Percentiles rank a stretch among this genome's conserved stretches.
phyloP scores from a whole-genome alignment of 371 early-diverging fungal genomes.

The Entomophthora muscae region DNA sequence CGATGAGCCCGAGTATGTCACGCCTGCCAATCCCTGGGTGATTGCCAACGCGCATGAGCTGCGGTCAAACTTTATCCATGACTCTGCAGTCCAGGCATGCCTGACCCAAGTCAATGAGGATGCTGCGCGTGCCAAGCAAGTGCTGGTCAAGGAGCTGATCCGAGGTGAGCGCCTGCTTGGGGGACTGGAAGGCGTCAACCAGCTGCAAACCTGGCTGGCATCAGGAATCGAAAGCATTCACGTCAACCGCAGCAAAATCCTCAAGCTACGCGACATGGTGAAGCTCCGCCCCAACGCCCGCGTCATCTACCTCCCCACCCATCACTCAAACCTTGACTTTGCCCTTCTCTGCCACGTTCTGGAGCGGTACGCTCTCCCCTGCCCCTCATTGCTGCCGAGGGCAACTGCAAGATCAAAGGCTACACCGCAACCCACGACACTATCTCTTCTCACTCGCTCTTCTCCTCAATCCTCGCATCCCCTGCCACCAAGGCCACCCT shows the following conservation, averaged over 20 bases:
- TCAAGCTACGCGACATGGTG: neutral
- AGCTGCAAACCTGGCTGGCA: neutral
- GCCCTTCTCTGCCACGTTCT: neutral
- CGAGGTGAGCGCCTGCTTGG: neutral
- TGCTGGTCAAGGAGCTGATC: neutral
- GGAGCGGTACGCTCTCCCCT: neutral
- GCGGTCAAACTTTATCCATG: neutral
- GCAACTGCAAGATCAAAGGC: neutral
- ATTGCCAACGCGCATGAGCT: neutral
- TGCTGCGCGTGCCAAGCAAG: neutral
- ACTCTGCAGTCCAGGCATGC: neutral
- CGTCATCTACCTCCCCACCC: constrained; percentile 7
- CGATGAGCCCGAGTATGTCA: neutral
- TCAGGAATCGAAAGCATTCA: neutral
- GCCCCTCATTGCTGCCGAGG: neutral
- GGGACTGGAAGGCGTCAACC: neutral
- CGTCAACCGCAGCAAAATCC: neutral
- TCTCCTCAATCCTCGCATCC: neutral
- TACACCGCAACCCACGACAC: neutral
- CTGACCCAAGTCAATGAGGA: neutral
- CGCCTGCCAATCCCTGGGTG: neutral
- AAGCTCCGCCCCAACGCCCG: neutral
- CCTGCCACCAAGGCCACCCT: neutral
- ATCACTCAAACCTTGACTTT: neutral
- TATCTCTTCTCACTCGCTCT: neutral